Base-by-base conservation (phyloP, 352 stramenopile species). In the Phytophthora foliorum region DNA sequence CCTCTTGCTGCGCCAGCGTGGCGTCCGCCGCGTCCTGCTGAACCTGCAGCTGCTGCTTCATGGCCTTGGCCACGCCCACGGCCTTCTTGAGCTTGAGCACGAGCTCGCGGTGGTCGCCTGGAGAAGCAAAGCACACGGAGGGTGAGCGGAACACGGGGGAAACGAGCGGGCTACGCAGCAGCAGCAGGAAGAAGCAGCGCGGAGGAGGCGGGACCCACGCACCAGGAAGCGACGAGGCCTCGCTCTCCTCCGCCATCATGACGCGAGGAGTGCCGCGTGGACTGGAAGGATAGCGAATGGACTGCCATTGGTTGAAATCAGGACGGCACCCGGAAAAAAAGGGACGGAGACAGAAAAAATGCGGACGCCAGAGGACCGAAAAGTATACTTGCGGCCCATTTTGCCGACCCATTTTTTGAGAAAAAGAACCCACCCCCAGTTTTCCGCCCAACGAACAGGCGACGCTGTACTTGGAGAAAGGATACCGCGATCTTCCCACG, bases 71-170 rank as follows among this genome's bases (percentile, higher is more conserved):
- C 8, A 75, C 68, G 25, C 39, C 21, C 11, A 88, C 72, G 29
- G 88, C 82, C 54, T 90, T 78, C 22, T 86, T 70, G 2, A 90
- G 57, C 58, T 89, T 88, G 21, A 14, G 70, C 2, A 80, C 86
- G 41, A 94, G 81, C 72, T 92, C 82, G 25, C 78, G 81, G 9
- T 65, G 68, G 46, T 91, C 85, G 10, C n/a, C 41, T 54, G 51
- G n/a, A n/a, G n/a, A n/a, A n/a, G n/a, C n/a, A n/a, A n/a, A n/a
- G n/a, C n/a, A n/a, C n/a, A n/a, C n/a, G n/a, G n/a, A n/a, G n/a
- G n/a, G n/a, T n/a, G 68, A 75, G 63, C 34, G 41, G 60, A 59
- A 60, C 11, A 56, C 31, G 42, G 22, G 32, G 14, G 58, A 45
- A 17, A 51, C 22, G 17, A 42, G 34, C 34, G 24, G 39, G 27